Base-by-base conservation (phyloP, 345 rosid genomes). In the Hirschfeldia incana region DNA sequence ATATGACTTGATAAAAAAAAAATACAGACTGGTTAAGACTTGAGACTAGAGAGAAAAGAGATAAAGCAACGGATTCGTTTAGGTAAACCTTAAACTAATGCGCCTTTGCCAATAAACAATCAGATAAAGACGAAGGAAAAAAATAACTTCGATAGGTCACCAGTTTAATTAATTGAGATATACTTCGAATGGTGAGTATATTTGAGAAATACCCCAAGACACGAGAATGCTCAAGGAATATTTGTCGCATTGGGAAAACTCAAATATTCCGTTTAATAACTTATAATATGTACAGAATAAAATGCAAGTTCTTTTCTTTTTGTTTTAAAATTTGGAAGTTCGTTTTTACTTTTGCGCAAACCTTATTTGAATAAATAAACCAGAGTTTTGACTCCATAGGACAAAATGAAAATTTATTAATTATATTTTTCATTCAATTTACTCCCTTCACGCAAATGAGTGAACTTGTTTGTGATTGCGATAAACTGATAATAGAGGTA, bases 191-290 rank as follows among this genome's bases (percentile, higher is more conserved):
- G 49, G 15, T 62, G 76, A 27, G 53, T 36, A 55, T 33, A 55
- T 33, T 57, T 70, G 65, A 72, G 36, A 36, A 72, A 72, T 39
- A 42, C 28, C 76, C 39, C 69, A 62, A n/a, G 13, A 21, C 28
- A 37, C 76, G 32, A 73, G 76, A 62, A 62, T 6, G 55, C 55
- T 36, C 11, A 60, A n/a, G 8, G 76, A 44, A 73, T 73, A 32
- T 73, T 61, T 73, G 39, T 72, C 44, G 60, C 76, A 62, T 29
- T 62, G 69, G 76, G 44, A 62, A 73, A 61, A 61, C 69, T 44
- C 68, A 73, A 73, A 73, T 73, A 73, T 62, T 62, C 68, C 62
- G 39, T 73, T 58, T 21, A 16, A 26, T 58, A 11, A 4, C 34
- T 58, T 58, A 36, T 71, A 71, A 21, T 17, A 21, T 34, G 32